These are phyloP conservation scores for Tetraselmis striata DNA, from an alignment of 139 green algal genomes.

Conservation along the genomic window DNA sequence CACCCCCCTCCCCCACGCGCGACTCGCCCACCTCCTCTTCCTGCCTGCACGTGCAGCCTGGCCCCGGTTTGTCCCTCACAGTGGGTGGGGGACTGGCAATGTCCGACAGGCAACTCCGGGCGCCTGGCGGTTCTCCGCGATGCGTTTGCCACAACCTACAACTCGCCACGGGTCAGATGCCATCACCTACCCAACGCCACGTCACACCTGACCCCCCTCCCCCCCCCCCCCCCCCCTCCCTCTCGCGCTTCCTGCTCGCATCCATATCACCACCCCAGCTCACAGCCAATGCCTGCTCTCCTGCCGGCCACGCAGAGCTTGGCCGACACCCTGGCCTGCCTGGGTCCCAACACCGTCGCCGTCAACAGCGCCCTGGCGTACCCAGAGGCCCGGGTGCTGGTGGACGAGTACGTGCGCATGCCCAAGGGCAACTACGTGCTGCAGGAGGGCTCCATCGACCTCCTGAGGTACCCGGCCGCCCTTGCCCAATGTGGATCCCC, in stretches of 20 bases:
- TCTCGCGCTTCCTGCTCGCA: background rate
- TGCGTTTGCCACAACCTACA: slow-evolving; percentile 53
- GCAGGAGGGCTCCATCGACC: slow-evolving; percentile 28
- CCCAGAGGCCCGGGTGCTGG: slow-evolving; percentile 44
- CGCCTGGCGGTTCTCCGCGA: slow-evolving; percentile 57
- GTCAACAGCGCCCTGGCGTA: slow-evolving; percentile 29
- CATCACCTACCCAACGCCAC: no score
- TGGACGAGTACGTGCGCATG: slow-evolving; percentile 59
- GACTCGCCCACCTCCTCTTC: no score
- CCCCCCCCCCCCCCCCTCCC: slow-evolving; percentile 24
- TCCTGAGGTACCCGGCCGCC: slow-evolving; percentile 27
- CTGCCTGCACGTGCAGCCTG: no score
- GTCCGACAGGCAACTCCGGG: background rate
- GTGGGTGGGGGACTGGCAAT: no score
- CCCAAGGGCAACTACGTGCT: slow-evolving; percentile 26
- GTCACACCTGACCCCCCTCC: no score
- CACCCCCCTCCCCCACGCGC: no score
- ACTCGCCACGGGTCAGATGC: slow-evolving; percentile 5
- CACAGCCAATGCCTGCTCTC: no score
- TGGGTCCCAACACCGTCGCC: slow-evolving; percentile 41
- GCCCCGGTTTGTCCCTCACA: no score
- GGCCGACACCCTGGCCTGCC: slow-evolving; percentile 16
- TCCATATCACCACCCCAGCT: background rate
- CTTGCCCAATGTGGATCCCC: no score
- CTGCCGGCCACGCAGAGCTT: no score